Evolutionary conservation across 768 basidiomycete species (phyloP).

Genomic region (Hygrocybe punicea): DNA sequence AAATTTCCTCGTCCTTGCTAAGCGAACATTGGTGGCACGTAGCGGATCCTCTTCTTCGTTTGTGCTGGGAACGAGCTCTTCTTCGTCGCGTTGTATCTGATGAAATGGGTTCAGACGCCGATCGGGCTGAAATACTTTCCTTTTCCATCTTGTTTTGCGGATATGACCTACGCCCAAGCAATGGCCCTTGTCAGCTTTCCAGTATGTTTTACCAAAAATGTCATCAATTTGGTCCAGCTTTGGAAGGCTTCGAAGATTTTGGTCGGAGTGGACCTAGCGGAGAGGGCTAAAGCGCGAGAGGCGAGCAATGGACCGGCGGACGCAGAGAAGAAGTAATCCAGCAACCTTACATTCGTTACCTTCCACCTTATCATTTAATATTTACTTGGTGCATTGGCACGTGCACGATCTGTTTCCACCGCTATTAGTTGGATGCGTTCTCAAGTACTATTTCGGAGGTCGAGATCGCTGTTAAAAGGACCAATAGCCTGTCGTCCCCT

Average conservation of each 20-base stretch:
- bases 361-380: neutral
- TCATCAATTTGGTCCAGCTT: slow-evolving; percentile 93
- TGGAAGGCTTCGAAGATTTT: slow-evolving; percentile 97
- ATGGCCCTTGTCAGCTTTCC: slow-evolving; percentile 62
- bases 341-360: neutral
- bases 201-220: slow-evolving; percentile 77
- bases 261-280: slow-evolving; percentile 89
- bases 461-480: slow-evolving; percentile 37
- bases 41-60: slow-evolving; percentile 86
- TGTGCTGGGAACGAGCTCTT: slow-evolving; percentile 96
- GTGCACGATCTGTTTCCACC: neutral
- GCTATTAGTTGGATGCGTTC: slow-evolving; percentile 33
- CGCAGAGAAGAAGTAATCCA: neutral
- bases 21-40: slow-evolving; percentile 6
- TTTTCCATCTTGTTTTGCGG: slow-evolving; percentile 21
- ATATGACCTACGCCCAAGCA: slow-evolving; percentile 72
- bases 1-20: neutral
- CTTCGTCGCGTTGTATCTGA: slow-evolving; percentile 91
- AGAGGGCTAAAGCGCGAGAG: slow-evolving; percentile 65
- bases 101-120: slow-evolving; percentile 76
- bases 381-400: neutral
- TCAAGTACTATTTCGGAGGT: slow-evolving; percentile 37
- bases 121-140: slow-evolving; percentile 45
- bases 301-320: slow-evolving; percentile 4
- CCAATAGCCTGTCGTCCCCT: slow-evolving; percentile 17